Base-by-base conservation (phyloP, 2,329 filamentous ascomycete genomes). In the Fusarium poae region DNA sequence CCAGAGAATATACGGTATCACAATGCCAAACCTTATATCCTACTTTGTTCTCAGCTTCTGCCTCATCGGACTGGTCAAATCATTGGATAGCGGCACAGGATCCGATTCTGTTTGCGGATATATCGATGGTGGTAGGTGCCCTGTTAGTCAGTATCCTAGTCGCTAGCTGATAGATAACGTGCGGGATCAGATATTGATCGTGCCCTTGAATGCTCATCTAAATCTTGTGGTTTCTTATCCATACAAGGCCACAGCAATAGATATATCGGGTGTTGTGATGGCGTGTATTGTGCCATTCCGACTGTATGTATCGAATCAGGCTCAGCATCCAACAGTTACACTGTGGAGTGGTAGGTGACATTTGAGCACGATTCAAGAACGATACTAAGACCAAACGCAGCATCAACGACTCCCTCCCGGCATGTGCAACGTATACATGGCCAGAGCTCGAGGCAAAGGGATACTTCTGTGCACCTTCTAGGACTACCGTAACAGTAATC, bases 371-470 rank as follows among this genome's bases (percentile, higher is more conserved):
- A 32, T 5, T 6, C 15, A 12, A 37, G 34, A 10, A 15, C 12
- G 10, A 21, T 30, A 10, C 20, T 48, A 5, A 52, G 9, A 18
- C 30, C 5, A 9, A n/a, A 12, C 29, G 11, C 11, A 72, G 68
- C 39, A 65, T 40, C 7, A 44, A 32, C 4, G 40, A 23, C 13
- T 29, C 44, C 12, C 34, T 45, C 21, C 57, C 68, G 23, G 42
- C 37, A 25, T 73, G 62, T 50, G 51, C 45, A 43, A 73, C 63
- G 10, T 73, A 61, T 23, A 64, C 58, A 35, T 67, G 52, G 64
- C 49, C 53, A 23, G 29, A 39, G 10, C 16, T 55, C n/a, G 29
- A 6, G 2, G 58, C 49, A 25, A 23, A 60, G 25, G n/a, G 23
- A 8, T 61, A 65, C 6, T 35, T 18, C 27, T 72, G 70, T n/a